phyloP scores from a whole-genome alignment of 129 eudicot species.

The Saposhnikovia divaricata region DNA sequence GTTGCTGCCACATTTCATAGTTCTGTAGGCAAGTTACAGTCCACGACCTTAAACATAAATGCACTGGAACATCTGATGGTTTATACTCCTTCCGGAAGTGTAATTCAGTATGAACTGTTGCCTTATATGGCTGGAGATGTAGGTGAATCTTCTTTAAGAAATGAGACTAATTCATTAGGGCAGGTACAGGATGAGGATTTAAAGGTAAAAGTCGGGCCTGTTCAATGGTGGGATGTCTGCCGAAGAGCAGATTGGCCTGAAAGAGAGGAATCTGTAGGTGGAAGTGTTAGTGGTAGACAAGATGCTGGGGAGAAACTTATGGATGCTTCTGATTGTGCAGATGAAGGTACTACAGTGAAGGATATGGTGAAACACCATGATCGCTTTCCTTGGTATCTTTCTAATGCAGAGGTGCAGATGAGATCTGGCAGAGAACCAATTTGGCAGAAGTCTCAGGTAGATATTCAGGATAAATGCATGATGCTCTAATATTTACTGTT shows the following conservation, averaged over 20 bases:
- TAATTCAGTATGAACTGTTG: constrained; percentile 73
- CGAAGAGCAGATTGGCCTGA: constrained; percentile 90
- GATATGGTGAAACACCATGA: constrained; percentile 38
- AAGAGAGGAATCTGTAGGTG: constrained; percentile 58
- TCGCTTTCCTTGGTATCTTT: constrained; percentile 58
- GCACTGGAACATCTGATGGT: constrained; percentile 71
- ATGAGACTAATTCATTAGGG: constrained; percentile 35
- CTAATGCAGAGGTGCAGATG: constrained; percentile 93
- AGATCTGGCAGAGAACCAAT: constrained; percentile 64
- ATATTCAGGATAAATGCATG: neutral
- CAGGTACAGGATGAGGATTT: constrained; percentile 71
- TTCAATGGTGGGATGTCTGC: constrained; percentile 98
- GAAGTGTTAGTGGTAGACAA: constrained; percentile 25
- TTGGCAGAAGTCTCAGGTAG: constrained; percentile 94
- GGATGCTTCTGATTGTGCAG: constrained; percentile 38
- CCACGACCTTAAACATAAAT: constrained; percentile 21
- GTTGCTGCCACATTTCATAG: constrained; percentile 78
- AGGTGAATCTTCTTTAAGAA: constrained; percentile 40
- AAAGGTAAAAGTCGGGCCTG: constrained; percentile 62
- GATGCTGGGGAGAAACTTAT: constrained; percentile 20
- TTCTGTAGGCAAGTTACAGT: constrained; percentile 24
- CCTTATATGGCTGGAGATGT: constrained; percentile 59
- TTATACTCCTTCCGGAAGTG: constrained; percentile 76
- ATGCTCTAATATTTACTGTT: neutral
- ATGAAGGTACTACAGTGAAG: constrained; percentile 24